phyloP scores from a whole-genome alignment of 257 asterid genomes.

The Rehmannia glutinosa region DNA sequence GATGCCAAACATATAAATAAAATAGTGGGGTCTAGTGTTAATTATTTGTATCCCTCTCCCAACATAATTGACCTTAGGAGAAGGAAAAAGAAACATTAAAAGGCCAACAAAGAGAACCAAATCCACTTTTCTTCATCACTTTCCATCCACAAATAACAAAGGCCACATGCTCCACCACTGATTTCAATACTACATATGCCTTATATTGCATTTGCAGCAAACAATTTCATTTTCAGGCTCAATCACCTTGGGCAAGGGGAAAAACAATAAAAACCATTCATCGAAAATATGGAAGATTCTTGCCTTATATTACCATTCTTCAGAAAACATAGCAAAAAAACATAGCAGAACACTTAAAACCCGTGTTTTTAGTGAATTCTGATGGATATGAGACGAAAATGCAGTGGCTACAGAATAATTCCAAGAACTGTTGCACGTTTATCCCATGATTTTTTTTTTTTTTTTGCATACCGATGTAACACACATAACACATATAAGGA shows the following conservation, averaged over 20 bases:
- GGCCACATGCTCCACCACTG: conserved; percentile 15
- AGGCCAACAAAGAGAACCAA: background rate
- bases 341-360: too few species aligned
- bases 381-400: too few species aligned
- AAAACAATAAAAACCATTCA: background rate
- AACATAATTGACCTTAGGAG: conserved; percentile 1
- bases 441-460: too few species aligned
- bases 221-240: background rate
- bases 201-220: background rate
- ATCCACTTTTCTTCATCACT: background rate
- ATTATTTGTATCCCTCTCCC: background rate
- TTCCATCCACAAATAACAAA: conserved; percentile 9
- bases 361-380: too few species aligned
- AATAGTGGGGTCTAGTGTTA: conserved; percentile 11
- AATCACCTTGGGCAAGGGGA: background rate
- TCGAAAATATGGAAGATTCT: background rate
- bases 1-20: background rate
- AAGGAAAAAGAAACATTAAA: background rate
- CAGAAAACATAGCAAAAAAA: too few species aligned
- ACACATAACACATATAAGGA: background rate
- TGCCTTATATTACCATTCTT: background rate
- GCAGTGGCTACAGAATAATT: too few species aligned
- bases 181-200: background rate
- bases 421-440: too few species aligned
- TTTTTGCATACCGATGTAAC: background rate